Conservation (phyloP, 2,329 filamentous ascomycete species). For the Verticillium tricorpus region DNA sequence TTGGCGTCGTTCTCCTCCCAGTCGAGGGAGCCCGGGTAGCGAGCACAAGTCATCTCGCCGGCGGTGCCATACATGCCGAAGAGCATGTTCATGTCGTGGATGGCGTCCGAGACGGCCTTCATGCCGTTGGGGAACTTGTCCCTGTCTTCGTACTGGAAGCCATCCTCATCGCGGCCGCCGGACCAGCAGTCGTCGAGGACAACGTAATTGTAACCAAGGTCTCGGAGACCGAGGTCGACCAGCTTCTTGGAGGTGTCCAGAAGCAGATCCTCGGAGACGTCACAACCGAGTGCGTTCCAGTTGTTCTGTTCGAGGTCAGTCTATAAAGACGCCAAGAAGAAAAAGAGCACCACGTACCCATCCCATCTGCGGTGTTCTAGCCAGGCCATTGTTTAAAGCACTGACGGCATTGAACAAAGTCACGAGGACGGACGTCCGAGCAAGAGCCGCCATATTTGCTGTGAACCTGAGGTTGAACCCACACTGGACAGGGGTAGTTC, state of each 20-base stretch:
- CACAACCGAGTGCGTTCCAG: conserved; percentile 1
- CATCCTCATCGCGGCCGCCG: conserved; percentile 14
- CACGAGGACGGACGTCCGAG: neutral
- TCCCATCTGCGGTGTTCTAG: conserved; percentile 1
- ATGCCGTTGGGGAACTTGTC: conserved; percentile 32
- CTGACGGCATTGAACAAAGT: neutral
- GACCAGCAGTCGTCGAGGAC: conserved; percentile 30
- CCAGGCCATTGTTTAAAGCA: neutral
- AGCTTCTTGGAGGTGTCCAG: conserved; percentile 10
- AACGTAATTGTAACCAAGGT: conserved; percentile 21
- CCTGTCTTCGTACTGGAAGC: conserved; percentile 21
- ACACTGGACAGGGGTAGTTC: neutral
- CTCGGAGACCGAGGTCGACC: conserved; percentile 16
- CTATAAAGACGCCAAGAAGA: neutral
- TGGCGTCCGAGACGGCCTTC: conserved; percentile 25
- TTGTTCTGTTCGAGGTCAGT: neutral
- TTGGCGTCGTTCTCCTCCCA: conserved; percentile 48
- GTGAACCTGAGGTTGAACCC: neutral
- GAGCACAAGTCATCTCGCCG: conserved; percentile 42
- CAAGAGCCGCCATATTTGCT: neutral
- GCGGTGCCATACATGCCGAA: conserved; percentile 34
- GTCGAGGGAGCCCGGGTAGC: conserved; percentile 25
- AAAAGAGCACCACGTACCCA: neutral
- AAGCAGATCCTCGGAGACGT: conserved; percentile 2
- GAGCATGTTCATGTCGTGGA: conserved; percentile 28